Percentiles rank a stretch among this genome's conserved stretches.
Evolutionary conservation across 2,329 filamentous ascomycete genomes (phyloP).

Genomic region (Ilyonectria robusta): DNA sequence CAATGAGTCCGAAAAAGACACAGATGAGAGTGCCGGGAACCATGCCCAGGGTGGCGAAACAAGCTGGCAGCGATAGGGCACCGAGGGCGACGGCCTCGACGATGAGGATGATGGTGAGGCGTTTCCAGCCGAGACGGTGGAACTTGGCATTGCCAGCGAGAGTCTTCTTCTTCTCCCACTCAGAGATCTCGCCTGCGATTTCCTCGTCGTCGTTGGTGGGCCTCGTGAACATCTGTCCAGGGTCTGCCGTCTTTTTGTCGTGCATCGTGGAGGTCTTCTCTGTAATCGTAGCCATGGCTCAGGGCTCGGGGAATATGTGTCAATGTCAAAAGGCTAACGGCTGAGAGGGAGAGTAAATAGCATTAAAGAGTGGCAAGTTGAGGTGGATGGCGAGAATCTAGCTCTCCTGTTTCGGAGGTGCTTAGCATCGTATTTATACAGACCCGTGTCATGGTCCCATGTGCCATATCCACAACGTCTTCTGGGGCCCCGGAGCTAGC

Average conservation of each 20-base stretch:
- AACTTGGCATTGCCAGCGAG: constrained; percentile 31
- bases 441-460: constrained; percentile 12
- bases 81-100: constrained; percentile 31
- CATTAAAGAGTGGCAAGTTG: not conserved
- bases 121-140: constrained; percentile 30
- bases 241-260: constrained; percentile 24
- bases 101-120: constrained; percentile 30
- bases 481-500: constrained; percentile 29
- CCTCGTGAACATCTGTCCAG: constrained; percentile 15
- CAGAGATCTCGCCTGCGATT: constrained; percentile 26
- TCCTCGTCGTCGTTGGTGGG: constrained; percentile 17
- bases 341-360: not conserved
- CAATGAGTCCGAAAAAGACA: constrained; percentile 25
- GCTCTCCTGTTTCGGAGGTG: constrained; percentile 25
- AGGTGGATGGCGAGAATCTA: constrained; percentile 6
- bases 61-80: constrained; percentile 25
- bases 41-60: constrained; percentile 25
- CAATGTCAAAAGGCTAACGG: not conserved
- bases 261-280: constrained; percentile 7
- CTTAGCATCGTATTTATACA: constrained; percentile 18
- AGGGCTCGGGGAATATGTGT: not conserved
- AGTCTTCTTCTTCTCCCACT: constrained; percentile 33
- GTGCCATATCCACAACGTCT: not conserved
- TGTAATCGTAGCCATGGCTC: constrained; percentile 13
- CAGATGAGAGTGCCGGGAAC: constrained; percentile 16